Base-by-base conservation (phyloP, 495 filamentous ascomycete genomes). In the Aspergillus sclerotiicarbonarius region DNA sequence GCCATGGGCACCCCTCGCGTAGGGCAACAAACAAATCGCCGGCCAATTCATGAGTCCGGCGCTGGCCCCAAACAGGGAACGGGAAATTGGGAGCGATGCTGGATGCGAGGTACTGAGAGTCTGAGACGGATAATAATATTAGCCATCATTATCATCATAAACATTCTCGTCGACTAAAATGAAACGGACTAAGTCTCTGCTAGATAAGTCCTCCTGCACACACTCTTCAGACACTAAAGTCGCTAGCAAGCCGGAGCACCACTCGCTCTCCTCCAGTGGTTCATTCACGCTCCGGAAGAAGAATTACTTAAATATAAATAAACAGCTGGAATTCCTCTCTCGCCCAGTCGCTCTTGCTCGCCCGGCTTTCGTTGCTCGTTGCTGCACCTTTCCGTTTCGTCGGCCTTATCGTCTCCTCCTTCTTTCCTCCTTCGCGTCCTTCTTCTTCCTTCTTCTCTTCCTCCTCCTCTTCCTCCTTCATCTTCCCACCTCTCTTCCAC, bases 381-480 rank as follows among this genome's bases (percentile, higher is more conserved):
- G 7, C 31, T 30, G 29, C 58, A 31, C 37, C 50, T 49, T 54
- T 4, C 32, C 20, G 37, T 46, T 33, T 44, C 41, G 35, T 20
- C 54, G 25, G n/a, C 46, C 54, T 37, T 31, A 59, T 50, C 30
- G 52, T 18, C 51, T 19, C 30, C 49, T 54, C 50, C 46, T 51
- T 51, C 39, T 39, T 44, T 37, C 19, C 35, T 31, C 52, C 56
- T 65, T 43, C 39, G 53, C 61, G 54, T 39, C 58, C 58, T 60
- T 56, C 58, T 62, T 62, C 52, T 56, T 32, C 54, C 56, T 55
- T 58, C 59, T 56, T 54, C 54, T 53, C 59, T 63, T 49, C 60
- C 62, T 56, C 54, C 49, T 53, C 57, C 59, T 47, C 47, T 59
- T 63, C 62, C 58, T 59, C 51, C 60, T 57, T 56, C 58, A 61